These are phyloP conservation scores for Trametes punicea DNA, from an alignment of 768 basidiomycete genomes.

Conservation along the genomic window DNA sequence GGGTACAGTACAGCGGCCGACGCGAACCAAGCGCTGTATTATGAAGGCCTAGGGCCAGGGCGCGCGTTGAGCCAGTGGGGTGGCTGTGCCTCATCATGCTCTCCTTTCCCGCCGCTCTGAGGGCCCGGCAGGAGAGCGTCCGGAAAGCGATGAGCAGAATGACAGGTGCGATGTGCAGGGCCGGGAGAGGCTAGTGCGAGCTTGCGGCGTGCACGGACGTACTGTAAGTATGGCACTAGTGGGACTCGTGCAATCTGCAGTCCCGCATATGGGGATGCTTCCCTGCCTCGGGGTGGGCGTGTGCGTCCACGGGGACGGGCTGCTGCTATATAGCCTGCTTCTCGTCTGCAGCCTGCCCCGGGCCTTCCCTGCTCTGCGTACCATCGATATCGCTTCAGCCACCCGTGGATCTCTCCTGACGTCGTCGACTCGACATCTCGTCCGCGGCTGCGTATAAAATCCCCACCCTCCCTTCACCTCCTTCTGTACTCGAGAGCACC, in stretches of 20 bases:
- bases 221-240: background rate
- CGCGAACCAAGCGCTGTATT: too few species aligned
- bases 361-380: background rate
- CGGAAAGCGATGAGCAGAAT: background rate
- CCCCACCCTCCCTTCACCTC: background rate
- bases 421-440: too few species aligned
- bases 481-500: background rate
- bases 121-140: background rate
- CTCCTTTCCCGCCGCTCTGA: background rate
- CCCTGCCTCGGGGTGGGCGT: background rate
- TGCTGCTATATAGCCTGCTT: background rate
- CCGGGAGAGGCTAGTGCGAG: background rate
- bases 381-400: background rate
- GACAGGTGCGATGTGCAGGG: background rate
- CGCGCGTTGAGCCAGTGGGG: too few species aligned
- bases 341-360: background rate
- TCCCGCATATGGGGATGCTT: constrained; percentile 1
- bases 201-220: background rate
- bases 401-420: background rate
- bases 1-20: too few species aligned
- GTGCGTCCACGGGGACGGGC: background rate
- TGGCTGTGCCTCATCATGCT: background rate
- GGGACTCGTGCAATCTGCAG: background rate
- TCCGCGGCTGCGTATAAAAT: too few species aligned
- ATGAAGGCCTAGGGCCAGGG: too few species aligned